Conservation (phyloP, 2,329 filamentous ascomycete species). For the Biscogniauxia mediterranea region DNA sequence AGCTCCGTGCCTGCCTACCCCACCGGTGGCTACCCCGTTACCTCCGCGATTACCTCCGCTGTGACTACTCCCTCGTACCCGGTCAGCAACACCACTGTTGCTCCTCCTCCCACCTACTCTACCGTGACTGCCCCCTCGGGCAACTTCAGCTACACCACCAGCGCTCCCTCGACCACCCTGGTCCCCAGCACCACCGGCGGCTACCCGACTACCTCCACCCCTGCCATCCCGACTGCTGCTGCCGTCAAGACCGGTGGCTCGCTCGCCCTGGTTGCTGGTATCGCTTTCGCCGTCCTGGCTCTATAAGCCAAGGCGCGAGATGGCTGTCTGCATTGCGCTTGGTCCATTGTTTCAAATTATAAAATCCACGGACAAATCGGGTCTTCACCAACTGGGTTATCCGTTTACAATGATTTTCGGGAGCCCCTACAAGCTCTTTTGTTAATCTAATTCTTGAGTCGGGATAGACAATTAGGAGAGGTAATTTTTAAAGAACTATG, state of each 20-base stretch:
- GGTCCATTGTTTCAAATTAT: constrained; percentile 9
- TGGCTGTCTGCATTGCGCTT: not conserved
- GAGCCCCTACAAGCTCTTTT: not conserved
- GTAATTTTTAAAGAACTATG: not conserved
- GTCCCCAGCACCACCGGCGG: constrained; percentile 20
- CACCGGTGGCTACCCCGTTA: not conserved
- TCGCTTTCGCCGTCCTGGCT: constrained; percentile 42
- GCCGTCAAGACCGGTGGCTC: constrained; percentile 37
- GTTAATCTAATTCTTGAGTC: not conserved
- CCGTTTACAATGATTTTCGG: not conserved
- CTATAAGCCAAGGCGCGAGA: constrained; percentile 20
- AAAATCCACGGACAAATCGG: constrained; percentile 3
- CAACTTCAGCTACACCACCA: constrained; percentile 1
- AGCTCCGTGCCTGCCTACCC: not conserved
- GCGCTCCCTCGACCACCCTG: constrained; percentile 5
- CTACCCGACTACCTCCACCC: constrained; percentile 18
- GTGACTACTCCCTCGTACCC: constrained; percentile 6
- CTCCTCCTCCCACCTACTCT: constrained; percentile 30
- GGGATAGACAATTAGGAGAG: not conserved
- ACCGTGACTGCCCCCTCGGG: constrained; percentile 18
- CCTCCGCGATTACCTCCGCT: not conserved
- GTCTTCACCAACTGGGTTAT: not conserved
- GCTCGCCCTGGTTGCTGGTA: constrained; percentile 39
- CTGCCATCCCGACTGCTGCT: constrained; percentile 26
- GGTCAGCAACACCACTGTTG: constrained; percentile 18